Evolutionary conservation across 75 land plant species (phyloP), one percentile per base, ranked within the genome.

Genomic region (Pinus albicaulis): DNA sequence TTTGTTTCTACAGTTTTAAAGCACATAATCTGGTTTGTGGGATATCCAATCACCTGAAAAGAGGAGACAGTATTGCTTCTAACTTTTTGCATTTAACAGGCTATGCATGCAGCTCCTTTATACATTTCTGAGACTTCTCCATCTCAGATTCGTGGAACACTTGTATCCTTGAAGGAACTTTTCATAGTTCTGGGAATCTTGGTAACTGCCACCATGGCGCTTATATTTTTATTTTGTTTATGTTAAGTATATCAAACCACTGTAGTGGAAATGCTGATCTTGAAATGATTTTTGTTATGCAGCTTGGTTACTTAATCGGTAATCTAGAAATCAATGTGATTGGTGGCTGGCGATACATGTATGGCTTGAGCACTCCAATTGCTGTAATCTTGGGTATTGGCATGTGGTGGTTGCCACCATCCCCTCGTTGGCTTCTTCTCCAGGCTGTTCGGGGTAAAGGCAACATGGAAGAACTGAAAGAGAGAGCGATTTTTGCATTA

Each of bases 51-150:
- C 64, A 26, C 53, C 52, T n/a, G 23, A 41, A 10, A 68, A 44
- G 13, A 38, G 0, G 31, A 66, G 24, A 48, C 53, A 41, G 52
- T 41, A 68, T 68, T 41, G 5, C 52, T 20, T 66, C 48, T 68
- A 38, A 68, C 71, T 41, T 3, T 68, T 68, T 78, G 41, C 53
- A 22, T 25, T 44, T 38, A 69, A 53, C 88, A 95, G 98, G 98
- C 99, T n/a, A 98, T 98, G 99, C 99, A 97, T 86, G 95, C 92
- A 41, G 99, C 99, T 69, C 99, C 99, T 34, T 80, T 95, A 28
- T 98, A 98, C 80, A 98, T 98, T 59, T 89, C 99, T 57, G 99
- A 98, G 80, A 98, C 99, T n/a, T 86, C 91, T 22, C 99, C 99
- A 34, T 84, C 92, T 69, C 77, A 86, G 62, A 91, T 98, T 71